Evolutionary conservation across 139 green algal genomes (phyloP).

Genomic region (Chloropicon primus): DNA sequence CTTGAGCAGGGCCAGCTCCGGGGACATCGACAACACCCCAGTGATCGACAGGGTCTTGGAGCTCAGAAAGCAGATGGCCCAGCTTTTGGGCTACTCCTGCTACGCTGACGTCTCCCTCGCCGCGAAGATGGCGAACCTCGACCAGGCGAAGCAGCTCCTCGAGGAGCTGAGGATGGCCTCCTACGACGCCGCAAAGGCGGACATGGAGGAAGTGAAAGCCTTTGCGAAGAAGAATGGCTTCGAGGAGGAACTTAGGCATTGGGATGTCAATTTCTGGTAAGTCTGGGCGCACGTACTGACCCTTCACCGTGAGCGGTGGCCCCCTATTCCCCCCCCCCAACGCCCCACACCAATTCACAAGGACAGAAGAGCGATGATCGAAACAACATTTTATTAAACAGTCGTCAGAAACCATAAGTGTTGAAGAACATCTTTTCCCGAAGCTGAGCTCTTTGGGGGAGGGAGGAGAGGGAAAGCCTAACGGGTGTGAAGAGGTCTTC

Average conservation of each 20-base stretch:
- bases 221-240: constrained; percentile 27
- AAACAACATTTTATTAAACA: neutral
- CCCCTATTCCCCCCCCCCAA: neutral
- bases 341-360: neutral
- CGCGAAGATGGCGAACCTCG: constrained; percentile 47
- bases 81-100: constrained; percentile 76
- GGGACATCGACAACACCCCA: constrained; percentile 72
- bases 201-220: constrained; percentile 61
- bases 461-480: too few relatives aligned
- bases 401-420: neutral
- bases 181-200: constrained; percentile 34
- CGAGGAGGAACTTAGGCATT: constrained; percentile 37
- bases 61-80: constrained; percentile 70
- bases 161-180: constrained; percentile 72
- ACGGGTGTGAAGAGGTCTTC: too few relatives aligned
- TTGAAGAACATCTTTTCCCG: neutral
- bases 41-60: constrained; percentile 53
- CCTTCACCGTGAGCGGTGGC: too few relatives aligned
- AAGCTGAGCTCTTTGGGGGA: neutral
- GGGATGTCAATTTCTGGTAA: constrained; percentile 77
- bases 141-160: constrained; percentile 65
- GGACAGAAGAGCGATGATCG: neutral
- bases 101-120: constrained; percentile 53
- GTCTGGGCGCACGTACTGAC: neutral
- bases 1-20: constrained; percentile 56